phyloP scores from a whole-genome alignment of 768 basidiomycete genomes.

The Mycena crocata region DNA sequence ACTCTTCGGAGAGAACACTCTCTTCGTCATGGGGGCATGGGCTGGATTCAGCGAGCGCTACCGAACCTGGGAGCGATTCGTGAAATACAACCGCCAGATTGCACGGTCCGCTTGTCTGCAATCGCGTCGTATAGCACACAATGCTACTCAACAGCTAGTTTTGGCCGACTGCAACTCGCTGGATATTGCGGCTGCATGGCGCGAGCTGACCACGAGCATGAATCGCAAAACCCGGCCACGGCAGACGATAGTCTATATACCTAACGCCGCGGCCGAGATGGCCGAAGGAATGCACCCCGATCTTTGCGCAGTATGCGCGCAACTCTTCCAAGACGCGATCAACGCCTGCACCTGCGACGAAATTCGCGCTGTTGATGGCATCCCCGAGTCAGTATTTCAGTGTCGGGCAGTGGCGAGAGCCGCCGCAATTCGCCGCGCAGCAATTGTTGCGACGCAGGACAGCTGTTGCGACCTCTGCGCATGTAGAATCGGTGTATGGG shows the following conservation, averaged over 20 bases:
- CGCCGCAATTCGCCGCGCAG: conserved; percentile 1
- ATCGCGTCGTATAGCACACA: neutral
- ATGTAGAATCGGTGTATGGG: conserved; percentile 16
- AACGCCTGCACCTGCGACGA: neutral
- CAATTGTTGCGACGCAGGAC: neutral
- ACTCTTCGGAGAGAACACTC: conserved; percentile 14
- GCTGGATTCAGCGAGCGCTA: conserved; percentile 17
- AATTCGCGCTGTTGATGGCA: conserved; percentile 1
- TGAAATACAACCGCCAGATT: conserved; percentile 20
- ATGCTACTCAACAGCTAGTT: neutral
- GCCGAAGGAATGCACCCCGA: neutral
- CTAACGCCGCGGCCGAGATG: conserved; percentile 1
- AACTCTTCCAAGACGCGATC: neutral
- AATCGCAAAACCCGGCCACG: neutral
- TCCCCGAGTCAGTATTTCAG: neutral
- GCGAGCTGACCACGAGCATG: neutral
- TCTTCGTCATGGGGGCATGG: neutral
- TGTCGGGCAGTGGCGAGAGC: conserved; percentile 6
- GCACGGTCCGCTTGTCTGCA: neutral
- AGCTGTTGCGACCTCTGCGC: conserved; percentile 16
- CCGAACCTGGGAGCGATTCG: conserved; percentile 19
- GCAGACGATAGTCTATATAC: neutral
- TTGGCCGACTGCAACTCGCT: neutral
- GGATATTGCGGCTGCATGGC: neutral
- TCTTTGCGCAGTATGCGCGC: neutral